These are phyloP conservation scores for Alternaria ventricosa DNA, from an alignment of 2,329 filamentous ascomycete genomes.

Conservation along the genomic window DNA sequence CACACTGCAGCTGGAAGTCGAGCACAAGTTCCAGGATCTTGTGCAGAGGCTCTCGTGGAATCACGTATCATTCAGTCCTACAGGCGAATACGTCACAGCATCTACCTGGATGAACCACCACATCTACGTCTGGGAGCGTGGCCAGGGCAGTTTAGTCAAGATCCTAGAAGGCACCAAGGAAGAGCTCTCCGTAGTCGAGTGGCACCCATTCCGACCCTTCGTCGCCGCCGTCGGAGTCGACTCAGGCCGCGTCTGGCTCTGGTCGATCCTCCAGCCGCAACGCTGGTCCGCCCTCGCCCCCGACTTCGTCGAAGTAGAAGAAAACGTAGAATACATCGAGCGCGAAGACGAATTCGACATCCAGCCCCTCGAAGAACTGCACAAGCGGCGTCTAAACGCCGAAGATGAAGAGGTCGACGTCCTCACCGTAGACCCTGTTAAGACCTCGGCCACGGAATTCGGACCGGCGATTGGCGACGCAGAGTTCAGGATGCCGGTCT, in stretches of 20 bases:
- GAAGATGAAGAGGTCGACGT: constrained; percentile 96
- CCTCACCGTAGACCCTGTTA: constrained; percentile 71
- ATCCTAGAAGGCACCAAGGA: constrained; percentile 97
- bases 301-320: constrained; percentile 96
- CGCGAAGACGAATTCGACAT: constrained; percentile 98
- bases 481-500: constrained; percentile 87
- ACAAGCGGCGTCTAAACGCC: constrained; percentile 84
- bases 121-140: constrained; percentile 97
- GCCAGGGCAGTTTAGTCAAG: constrained; percentile 90
- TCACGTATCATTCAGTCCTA: constrained; percentile 92
- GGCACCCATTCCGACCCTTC: constrained; percentile 88
- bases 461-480: constrained; percentile 51
- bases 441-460: constrained; percentile 60
- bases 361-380: constrained; percentile 91
- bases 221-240: constrained; percentile 92
- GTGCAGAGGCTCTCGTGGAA: constrained; percentile 97
- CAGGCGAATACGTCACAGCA: constrained; percentile 93
- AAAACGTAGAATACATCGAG: constrained; percentile 97
- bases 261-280: constrained; percentile 94
- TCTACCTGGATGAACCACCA: constrained; percentile 99
- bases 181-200: constrained; percentile 95
- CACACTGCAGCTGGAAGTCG: constrained; percentile 85
- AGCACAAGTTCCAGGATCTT: constrained; percentile 98
- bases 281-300: constrained; percentile 97
- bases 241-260: constrained; percentile 91